Evolutionary conservation across 192 early-diverging fungal species (phyloP), one percentile per base, ranked within the genome.

Genomic region (Kappamyces sp.): DNA sequence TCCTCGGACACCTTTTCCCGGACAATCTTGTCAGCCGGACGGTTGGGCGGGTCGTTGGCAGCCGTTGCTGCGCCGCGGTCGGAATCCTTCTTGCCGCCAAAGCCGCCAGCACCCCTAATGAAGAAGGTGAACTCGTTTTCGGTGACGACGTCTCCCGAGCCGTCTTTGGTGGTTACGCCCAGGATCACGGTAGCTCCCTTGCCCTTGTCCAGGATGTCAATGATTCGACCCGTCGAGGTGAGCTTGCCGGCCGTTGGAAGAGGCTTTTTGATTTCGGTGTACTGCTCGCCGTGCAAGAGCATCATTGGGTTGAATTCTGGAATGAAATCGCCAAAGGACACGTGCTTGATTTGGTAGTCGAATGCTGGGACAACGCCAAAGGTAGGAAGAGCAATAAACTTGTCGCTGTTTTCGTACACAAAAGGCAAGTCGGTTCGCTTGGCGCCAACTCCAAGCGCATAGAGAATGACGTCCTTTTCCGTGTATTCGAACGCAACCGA

Each of bases 261-360:
- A 30, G 89, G 86, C 48, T 87, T 86, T 63, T 91, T 77, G 62
- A 97, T 62, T 62, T 88, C 86, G 49, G 94, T 72, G 76, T 86
- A 98, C 78, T 99, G 97, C 78, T 99, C 95, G 65, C 94, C 95
- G 74, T 99, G 97, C 48, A 99, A 79, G 54, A 99, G 83, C 90
- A 95, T 91, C 91, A 95, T 95, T 66, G 84, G 86, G 73, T 90
- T 90, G 71, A 90, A 91, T 54, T 85, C 71, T 9, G 84, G 86
- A 15, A 91, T 50, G 49, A 86, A 68, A 9, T 90, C 85, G 35
- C 77, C 81, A 60, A 88, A 86, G 15, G 85, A 80, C 60, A 85
- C 74, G n/a, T 70, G 40, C 60, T 73, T 75, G 74, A 85, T 81
- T 33, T 68, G 66, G 52, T 79, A 71, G 59, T 69, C 75, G 70